Base-by-base conservation (phyloP, 257 asterid genomes). In the Solanum ahanhuiri region DNA sequence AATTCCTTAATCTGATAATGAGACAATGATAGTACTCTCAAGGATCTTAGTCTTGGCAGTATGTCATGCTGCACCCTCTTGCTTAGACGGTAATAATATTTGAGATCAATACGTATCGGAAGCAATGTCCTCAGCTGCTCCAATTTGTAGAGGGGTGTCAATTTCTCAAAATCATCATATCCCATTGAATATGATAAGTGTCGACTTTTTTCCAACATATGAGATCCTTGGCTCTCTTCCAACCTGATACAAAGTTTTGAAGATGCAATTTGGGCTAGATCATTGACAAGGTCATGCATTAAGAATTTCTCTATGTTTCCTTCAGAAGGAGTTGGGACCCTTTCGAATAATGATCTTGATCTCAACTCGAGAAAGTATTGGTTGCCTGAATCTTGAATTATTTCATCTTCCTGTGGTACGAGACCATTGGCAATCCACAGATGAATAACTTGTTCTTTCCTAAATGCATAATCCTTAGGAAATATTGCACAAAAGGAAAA, bases 371-470 rank as follows among this genome's bases (percentile, higher is more conserved):
- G 4, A 20, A 79, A 86, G 84, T 9, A 45, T 20, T 43, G 41
- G 12, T 64, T 75, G 4, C 82, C 82, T 9, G 12, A 25, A 39
- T 0, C 60, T 15, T 20, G 12, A 15, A 5, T 15, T 0, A 51
- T 51, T 17, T 17, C 3, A 17, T 51, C 60, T 0, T 51, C 3
- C 54, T 6, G 11, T 0, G 2, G n/a, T 6, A 39, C 14, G 0
- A 87, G 85, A 83, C 69, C 87, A 45, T 87, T 85, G 0, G 86
- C 86, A 34, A 75, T 63, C 89, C 89, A 87, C 2, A 87, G 14
- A 1, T 18, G 7, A 39, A 75, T 34, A 2, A 87, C 31, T 45
- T 60, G 34, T 0, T 75, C 70, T 31, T 83, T 84, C 2, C n/a
- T 1, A 1, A 87, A 75, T 15, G 2, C 11, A 33, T 31, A 73